Base-by-base conservation (phyloP, 768 basidiomycete species). In the Suillus ampliporus region DNA sequence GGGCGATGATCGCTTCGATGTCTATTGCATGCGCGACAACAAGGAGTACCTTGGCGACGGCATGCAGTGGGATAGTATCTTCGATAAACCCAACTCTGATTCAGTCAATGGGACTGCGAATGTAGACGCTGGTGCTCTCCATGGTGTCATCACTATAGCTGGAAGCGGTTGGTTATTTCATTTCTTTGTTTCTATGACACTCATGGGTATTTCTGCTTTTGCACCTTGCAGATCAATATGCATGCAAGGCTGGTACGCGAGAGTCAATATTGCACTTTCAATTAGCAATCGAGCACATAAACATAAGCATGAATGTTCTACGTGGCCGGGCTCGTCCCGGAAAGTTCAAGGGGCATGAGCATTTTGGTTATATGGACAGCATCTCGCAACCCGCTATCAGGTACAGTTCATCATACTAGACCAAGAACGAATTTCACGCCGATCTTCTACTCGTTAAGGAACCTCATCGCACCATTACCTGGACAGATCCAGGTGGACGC, bases 341-440 rank as follows among this genome's bases (percentile, higher is more conserved):
- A 3, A 66, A 74, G 1, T 35, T 60, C 5, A 53, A 61, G 21
- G 61, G 66, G 13, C 82, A 83, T 61, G 84, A 86, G 70, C 84
- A 84, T 77, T 86, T 86, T 60, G 84, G 85, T 3, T 86, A 78
- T 69, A 64, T 79, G 64, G 85, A 86, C 65, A 83, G 84, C 1
- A 78, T 86, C 41, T 82, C 84, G 2, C 82, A 86, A 67, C 85
- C 85, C 5, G 73, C 78, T 31, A 61, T 71, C 10, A 53, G 65
- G 66, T 70, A 53, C 4, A 8, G 19, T 35, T 81, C 67, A 76
- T 62, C 66, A 62, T 40, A 72, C 76, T 41, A 70, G 72, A 59
- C 68, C 41, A 21, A 44, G 5, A 17, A 21, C n/a, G 43, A 10
- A n/a, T 21, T 44, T 43, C 9, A 21, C 77, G 81, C 6, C 81